A percentile compares a stretch with the other conserved stretches of the same genome.
Evolutionary conservation across 31 red algal species (phyloP).

Genomic region (Odonthalia washingtoniensis): DNA sequence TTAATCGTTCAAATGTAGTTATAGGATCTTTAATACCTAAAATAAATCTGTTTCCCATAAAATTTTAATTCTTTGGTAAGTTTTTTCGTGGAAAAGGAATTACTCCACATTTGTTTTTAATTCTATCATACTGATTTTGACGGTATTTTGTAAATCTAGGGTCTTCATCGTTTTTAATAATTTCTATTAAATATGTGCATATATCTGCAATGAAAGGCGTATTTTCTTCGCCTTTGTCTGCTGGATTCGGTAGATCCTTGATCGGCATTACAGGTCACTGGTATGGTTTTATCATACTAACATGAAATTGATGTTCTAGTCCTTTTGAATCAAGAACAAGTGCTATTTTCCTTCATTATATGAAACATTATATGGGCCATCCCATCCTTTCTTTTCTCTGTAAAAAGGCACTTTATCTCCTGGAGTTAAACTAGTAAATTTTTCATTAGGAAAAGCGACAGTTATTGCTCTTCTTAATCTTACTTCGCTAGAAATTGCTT

Average conservation of each 20-base stretch:
- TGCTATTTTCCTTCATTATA: background rate
- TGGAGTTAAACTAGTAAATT: background rate
- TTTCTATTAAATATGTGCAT: background rate
- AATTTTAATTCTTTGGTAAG: background rate
- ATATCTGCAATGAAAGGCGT: background rate
- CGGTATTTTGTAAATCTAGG: background rate
- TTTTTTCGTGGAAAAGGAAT: background rate
- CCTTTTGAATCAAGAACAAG: background rate
- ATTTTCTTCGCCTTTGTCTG: background rate
- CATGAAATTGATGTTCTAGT: background rate
- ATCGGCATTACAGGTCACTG: background rate
- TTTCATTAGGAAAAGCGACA: background rate
- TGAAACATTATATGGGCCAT: background rate
- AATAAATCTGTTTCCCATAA: slow-evolving; percentile 22
- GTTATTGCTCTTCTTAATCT: background rate
- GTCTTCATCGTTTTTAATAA: background rate
- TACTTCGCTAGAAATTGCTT: background rate
- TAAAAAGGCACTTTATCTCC: background rate
- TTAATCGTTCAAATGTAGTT: background rate
- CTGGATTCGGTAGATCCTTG: background rate
- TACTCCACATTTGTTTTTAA: background rate
- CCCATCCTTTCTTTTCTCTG: background rate
- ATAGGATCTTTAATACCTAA: slow-evolving; percentile 8
- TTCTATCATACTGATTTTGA: slow-evolving; percentile 4
- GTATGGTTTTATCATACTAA: slow-evolving; percentile 1